Evolutionary conservation across 257 asterid species (phyloP), one percentile per base, ranked within the genome.

Genomic region (Paulownia fortunei): DNA sequence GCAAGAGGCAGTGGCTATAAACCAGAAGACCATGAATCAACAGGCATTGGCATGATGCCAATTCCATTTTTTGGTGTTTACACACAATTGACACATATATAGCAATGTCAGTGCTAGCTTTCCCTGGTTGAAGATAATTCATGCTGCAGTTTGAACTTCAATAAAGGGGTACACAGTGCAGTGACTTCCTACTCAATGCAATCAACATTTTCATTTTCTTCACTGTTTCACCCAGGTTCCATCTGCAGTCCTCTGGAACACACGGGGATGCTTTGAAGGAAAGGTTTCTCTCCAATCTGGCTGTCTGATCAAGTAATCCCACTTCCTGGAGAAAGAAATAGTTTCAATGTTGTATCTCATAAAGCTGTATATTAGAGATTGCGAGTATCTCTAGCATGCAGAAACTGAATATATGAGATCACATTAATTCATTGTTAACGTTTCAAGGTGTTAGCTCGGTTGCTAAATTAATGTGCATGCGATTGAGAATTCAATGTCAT

Each of bases 211-310:
- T 39, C 11, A 15, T 9, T 18, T 36, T 47, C 26, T 11, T 69
- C 39, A 69, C 34, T 6, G 80, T 82, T 84, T 86, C 36, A 71
- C 62, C 99, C 98, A 95, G 77, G 74, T 79, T 72, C 90, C 89
- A 73, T 82, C 85, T 64, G 81, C 83, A 12, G 80, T 68, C 80
- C 97, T 93, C 84, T 47, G 73, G 77, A 95, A 95, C 21, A 90
- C 86, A 5, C 94, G 93, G 19, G 97, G 84, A 77, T 79, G 81
- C 80, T 79, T 78, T n/a, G 73, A 82, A 13, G 93, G 97, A 79
- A 95, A 95, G 7, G 93, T 79, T 67, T 86, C 89, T 76, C 87
- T 80, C 97, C 97, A 93, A 68, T 86, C 82, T 2, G 97, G 97
- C 76, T 93, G 88, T 70, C 77, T 79, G 78, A 89, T 87, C 83